Evolutionary conservation across 768 basidiomycete species (phyloP).

Genomic region (Kwoniella dendrophila): DNA sequence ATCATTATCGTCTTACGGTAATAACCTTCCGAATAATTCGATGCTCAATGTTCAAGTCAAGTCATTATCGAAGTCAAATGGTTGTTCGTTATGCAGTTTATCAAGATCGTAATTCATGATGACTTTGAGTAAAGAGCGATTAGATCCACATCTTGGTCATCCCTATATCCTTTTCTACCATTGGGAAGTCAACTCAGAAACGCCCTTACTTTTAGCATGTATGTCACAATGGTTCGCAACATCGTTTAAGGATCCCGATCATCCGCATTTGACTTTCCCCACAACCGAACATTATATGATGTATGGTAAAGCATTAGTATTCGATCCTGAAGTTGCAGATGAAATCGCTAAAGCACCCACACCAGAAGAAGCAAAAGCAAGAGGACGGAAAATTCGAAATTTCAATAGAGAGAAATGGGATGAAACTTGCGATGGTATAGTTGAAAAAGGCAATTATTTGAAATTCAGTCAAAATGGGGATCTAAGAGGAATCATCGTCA

Average conservation of each 20-base stretch:
- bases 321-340: constrained; percentile 60
- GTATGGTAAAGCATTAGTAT: constrained; percentile 66
- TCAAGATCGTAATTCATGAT: too few species aligned
- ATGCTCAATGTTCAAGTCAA: too few species aligned
- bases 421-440: constrained; percentile 60
- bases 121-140: neutral
- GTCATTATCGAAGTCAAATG: too few species aligned
- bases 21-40: too few species aligned
- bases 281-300: constrained; percentile 71
- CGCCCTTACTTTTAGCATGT: constrained; percentile 28
- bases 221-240: constrained; percentile 42
- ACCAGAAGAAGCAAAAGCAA: constrained; percentile 61
- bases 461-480: constrained; percentile 64
- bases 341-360: constrained; percentile 58
- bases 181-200: constrained; percentile 19
- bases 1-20: too few species aligned
- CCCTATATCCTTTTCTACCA: constrained; percentile 36
- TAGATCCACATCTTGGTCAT: constrained; percentile 13
- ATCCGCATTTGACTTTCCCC: constrained; percentile 53
- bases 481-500: constrained; percentile 58
- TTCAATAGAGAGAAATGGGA: constrained; percentile 64
- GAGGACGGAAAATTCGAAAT: constrained; percentile 62
- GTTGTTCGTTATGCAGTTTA: too few species aligned
- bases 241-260: constrained; percentile 24
- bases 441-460: constrained; percentile 62